A percentile compares a stretch with the other conserved stretches of the same genome.
Evolutionary conservation across 768 basidiomycete genomes (phyloP).

Genomic region (Megacollybia marginata): DNA sequence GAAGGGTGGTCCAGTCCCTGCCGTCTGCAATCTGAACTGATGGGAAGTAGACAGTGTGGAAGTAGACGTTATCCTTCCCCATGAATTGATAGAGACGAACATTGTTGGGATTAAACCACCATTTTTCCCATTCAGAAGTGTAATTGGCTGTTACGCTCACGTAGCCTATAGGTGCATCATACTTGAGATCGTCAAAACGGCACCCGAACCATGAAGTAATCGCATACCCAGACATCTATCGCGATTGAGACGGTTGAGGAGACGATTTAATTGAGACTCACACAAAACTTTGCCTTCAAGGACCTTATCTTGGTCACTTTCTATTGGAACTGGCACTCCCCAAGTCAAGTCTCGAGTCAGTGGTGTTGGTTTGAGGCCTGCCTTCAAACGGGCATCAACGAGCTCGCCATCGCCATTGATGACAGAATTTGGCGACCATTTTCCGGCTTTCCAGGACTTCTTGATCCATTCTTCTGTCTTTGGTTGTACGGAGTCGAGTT

Average conservation of each 20-base stretch:
- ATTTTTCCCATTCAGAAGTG: conserved; percentile 89
- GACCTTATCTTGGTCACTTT: conserved; percentile 67
- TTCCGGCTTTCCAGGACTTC: conserved; percentile 67
- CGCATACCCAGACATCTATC: conserved; percentile 87
- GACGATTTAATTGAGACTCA: conserved; percentile 33
- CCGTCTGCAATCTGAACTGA: conserved; percentile 85
- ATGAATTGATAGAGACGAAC: conserved; percentile 97
- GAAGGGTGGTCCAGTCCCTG: conserved; percentile 86
- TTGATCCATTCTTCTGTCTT: conserved; percentile 85
- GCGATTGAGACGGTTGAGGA: conserved; percentile 5
- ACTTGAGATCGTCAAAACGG: conserved; percentile 38
- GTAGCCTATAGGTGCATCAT: conserved; percentile 96
- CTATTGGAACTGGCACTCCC: conserved; percentile 86
- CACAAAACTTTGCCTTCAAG: conserved; percentile 96
- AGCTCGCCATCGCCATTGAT: conserved; percentile 85
- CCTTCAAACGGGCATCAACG: conserved; percentile 81
- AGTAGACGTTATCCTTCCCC: conserved; percentile 99
- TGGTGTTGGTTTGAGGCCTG: conserved; percentile 81
- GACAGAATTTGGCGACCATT: conserved; percentile 90
- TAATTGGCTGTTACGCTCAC: conserved; percentile 95
- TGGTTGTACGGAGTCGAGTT: conserved; percentile 77
- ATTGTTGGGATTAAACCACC: conserved; percentile 93
- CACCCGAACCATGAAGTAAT: neutral
- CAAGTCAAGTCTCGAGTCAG: conserved; percentile 91
- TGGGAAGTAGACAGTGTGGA: conserved; percentile 95